Base-by-base conservation (phyloP, 1,284 basidiomycete species). In the Melanopsichium pennsylvanicum region DNA sequence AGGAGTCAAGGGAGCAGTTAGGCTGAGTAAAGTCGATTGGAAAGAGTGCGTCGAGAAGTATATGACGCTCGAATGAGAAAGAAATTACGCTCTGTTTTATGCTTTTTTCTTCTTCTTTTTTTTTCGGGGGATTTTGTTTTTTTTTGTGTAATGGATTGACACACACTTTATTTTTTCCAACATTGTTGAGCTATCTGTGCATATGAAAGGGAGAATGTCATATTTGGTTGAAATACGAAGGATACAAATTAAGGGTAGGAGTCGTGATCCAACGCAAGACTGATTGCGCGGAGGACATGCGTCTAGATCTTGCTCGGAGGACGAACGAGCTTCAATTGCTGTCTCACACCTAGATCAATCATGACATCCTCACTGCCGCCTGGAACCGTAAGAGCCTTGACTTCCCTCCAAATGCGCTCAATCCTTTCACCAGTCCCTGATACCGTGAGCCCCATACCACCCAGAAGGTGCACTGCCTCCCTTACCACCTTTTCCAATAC, bases 371-470 rank as follows among this genome's bases (percentile, higher is more conserved):
- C 72, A 37, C 64, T 60, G 19, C 74, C 74, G 6, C 74, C 74
- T 4, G 74, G 75, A 1, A 75, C 67, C 12, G 64, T 64, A 2
- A 75, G 38, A 1, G 47, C 60, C 48, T 76, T 75, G 40, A 73
- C 38, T 37, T 75, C 75, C 2, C 75, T 38, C 55, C 64, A 77
- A 45, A 77, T 59, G 13, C 71, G 42, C 46, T 77, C 75, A 39
- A 77, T 71, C 3, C 75, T 43, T 12, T 70, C 75, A n/a, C 73
- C 75, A 5, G 73, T 52, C 1, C 75, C 73, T 18, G 70, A 70
- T 36, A 68, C 69, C 5, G 75, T 76, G 23, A 75, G 22, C 5
- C 73, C 73, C 70, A 74, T 71, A 11, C 75, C 75, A 11, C 75
- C 75, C 8, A 77, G 32, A 37, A 75, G 26, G 29, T 74, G 64